Evolutionary conservation across 2,329 filamentous ascomycete species (phyloP).

Genomic region (Didymella exigua): DNA sequence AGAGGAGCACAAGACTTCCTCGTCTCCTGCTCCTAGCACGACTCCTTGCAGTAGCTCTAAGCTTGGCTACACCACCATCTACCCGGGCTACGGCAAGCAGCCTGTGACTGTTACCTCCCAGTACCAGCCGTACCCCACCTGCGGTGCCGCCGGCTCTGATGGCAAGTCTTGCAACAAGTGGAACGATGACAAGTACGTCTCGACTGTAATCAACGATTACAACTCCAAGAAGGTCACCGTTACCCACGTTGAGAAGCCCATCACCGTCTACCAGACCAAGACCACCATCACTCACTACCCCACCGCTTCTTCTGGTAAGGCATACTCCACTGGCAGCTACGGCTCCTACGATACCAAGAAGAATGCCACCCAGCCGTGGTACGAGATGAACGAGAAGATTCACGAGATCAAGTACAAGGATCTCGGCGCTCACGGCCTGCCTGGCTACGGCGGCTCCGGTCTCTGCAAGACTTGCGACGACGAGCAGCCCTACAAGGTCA

Average conservation of each 20-base stretch:
- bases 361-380: slow-evolving; percentile 27
- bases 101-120: slow-evolving; percentile 41
- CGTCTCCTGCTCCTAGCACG: slow-evolving; percentile 17
- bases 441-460: slow-evolving; percentile 37
- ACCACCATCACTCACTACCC: slow-evolving; percentile 34
- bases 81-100: slow-evolving; percentile 32
- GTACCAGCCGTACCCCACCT: slow-evolving; percentile 42
- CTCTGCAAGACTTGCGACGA: slow-evolving; percentile 31
- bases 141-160: slow-evolving; percentile 17
- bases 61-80: slow-evolving; percentile 37
- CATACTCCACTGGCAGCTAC: slow-evolving; percentile 14
- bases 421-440: slow-evolving; percentile 37
- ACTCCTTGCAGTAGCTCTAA: slow-evolving; percentile 13
- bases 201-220: slow-evolving; percentile 36
- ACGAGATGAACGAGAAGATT: slow-evolving; percentile 41
- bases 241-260: slow-evolving; percentile 34
- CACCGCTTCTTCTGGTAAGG: slow-evolving; percentile 12
- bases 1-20: slow-evolving; percentile 8
- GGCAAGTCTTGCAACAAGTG: slow-evolving; percentile 26
- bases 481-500: slow-evolving; percentile 35
- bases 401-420: slow-evolving; percentile 36
- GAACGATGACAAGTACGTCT: slow-evolving; percentile 33
- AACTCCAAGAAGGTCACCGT: slow-evolving; percentile 34
- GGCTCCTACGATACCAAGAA: slow-evolving; percentile 15
- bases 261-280: slow-evolving; percentile 39